Percentiles rank a stretch among this genome's conserved stretches.
Conservation (phyloP, 2,329 filamentous ascomycete species). For the Ploettnerulaceae sp. region DNA sequence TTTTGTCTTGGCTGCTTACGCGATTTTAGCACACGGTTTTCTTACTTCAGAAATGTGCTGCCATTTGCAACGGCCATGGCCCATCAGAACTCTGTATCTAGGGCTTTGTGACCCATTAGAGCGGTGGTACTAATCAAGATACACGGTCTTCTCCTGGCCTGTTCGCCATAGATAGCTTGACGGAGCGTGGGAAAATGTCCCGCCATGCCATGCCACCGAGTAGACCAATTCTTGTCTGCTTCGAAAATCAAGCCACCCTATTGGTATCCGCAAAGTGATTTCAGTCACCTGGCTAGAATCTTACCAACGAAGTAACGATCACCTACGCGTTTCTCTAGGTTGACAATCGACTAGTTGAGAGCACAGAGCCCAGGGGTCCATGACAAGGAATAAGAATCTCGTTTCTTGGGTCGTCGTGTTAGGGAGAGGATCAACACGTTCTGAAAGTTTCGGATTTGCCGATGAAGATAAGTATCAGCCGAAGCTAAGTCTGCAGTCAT, state of each 20-base stretch:
- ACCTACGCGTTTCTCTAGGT: not conserved
- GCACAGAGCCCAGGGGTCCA: not conserved
- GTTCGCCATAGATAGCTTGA: not conserved
- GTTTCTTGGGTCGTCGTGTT: not conserved
- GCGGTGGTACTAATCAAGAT: not conserved
- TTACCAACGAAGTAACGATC: not conserved
- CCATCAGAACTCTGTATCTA: not conserved
- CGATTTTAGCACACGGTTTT: not conserved
- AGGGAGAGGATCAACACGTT: not conserved
- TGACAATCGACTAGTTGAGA: not conserved
- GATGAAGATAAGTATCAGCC: not conserved
- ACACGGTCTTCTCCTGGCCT: not conserved
- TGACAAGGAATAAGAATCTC: not conserved
- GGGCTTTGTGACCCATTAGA: not conserved
- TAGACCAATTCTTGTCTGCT: not conserved
- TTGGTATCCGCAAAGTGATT: not conserved
- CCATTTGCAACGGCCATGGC: not conserved
- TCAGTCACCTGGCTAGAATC: not conserved
- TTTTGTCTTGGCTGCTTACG: not conserved
- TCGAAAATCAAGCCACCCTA: not conserved
- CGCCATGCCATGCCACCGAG: slow-evolving; percentile 3
- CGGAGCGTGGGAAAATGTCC: slow-evolving; percentile 1
- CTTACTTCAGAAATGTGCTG: not conserved
- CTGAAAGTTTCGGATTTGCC: not conserved
- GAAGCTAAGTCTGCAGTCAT: slow-evolving; percentile 1